Percentiles rank a stretch among this genome's conserved stretches.
Conservation (phyloP, 768 basidiomycete genomes). For the Collybia nuda region DNA sequence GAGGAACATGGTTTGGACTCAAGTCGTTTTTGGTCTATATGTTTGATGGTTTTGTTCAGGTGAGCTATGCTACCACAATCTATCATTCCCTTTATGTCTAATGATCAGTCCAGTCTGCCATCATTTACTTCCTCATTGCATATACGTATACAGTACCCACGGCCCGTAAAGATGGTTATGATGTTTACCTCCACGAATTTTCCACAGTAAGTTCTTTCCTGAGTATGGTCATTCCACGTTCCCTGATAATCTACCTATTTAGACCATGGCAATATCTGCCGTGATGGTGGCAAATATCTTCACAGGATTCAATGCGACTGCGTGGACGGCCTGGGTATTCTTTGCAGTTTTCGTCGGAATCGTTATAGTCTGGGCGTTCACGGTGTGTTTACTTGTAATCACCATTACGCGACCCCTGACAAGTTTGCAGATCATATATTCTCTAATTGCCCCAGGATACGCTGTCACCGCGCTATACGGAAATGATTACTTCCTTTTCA, state of each 20-base stretch:
- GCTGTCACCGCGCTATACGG: constrained; percentile 71
- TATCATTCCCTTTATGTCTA: neutral
- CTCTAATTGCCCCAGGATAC: constrained; percentile 71
- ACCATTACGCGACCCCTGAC: neutral
- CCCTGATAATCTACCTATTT: neutral
- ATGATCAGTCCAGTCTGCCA: constrained; percentile 56
- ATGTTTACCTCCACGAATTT: constrained; percentile 73
- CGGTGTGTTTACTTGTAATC: constrained; percentile 44
- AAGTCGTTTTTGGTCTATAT: constrained; percentile 47
- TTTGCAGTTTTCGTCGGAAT: constrained; percentile 82
- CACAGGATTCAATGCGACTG: constrained; percentile 82
- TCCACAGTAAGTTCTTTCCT: constrained; percentile 60
- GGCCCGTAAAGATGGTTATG: constrained; percentile 79
- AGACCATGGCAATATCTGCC: constrained; percentile 83
- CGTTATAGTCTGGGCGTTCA: constrained; percentile 74
- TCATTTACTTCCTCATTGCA: constrained; percentile 84
- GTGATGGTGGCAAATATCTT: constrained; percentile 79
- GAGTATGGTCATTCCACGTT: neutral
- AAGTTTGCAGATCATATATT: constrained; percentile 67
- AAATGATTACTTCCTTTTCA: constrained; percentile 75
- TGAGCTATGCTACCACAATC: constrained; percentile 4
- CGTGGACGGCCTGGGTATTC: constrained; percentile 91
- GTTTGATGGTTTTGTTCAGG: constrained; percentile 20
- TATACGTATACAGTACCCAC: constrained; percentile 77
- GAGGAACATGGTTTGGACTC: constrained; percentile 79